Evolutionary conservation across 495 filamentous ascomycete genomes (phyloP).

Genomic region (Talaromyces stipitatus): DNA sequence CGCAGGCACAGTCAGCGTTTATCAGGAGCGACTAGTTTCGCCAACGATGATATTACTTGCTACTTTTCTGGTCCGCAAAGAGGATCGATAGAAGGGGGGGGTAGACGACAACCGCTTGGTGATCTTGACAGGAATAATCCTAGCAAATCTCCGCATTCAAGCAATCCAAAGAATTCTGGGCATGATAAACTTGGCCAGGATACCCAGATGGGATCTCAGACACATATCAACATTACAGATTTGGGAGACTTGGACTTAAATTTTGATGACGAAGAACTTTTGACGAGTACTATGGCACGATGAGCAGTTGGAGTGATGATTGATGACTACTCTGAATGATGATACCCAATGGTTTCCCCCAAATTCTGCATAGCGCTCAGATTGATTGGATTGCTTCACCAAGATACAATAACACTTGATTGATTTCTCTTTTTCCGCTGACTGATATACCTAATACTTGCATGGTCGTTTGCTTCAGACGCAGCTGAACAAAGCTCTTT

Average conservation of each 20-base stretch:
- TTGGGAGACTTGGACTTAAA: conserved; percentile 2
- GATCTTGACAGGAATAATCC: conserved; percentile 24
- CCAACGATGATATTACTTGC: background rate
- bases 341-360: background rate
- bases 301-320: background rate
- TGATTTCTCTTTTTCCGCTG: too few relatives aligned
- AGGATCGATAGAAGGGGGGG: background rate
- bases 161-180: background rate
- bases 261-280: conserved; percentile 6
- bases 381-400: too few relatives aligned
- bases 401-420: too few relatives aligned
- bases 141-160: conserved; percentile 11
- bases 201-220: background rate
- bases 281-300: conserved; percentile 2
- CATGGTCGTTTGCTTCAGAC: too few relatives aligned
- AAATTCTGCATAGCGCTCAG: too few relatives aligned
- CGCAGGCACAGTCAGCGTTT: background rate
- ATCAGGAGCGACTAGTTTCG: background rate
- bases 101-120: conserved; percentile 16
- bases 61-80: conserved; percentile 1
- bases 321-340: background rate
- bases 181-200: background rate
- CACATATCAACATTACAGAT: background rate
- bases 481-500: too few relatives aligned
- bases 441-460: too few relatives aligned